A percentile compares a stretch with the other conserved stretches of the same genome.
Evolutionary conservation across 1,284 basidiomycete genomes (phyloP).

Genomic region (Hemileia vastatrix): DNA sequence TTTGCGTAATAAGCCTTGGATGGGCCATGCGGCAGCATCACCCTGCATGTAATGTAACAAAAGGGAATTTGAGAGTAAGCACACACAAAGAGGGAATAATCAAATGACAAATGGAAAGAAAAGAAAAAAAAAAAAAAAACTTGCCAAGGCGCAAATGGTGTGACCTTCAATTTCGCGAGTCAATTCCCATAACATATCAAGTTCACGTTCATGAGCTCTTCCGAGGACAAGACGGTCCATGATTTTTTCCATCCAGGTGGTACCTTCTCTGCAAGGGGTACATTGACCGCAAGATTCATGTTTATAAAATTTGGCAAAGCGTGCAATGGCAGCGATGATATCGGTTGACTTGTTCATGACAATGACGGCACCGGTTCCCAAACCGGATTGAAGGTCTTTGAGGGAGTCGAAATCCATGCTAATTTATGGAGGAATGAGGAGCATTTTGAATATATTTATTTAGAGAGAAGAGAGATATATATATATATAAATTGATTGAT

Average conservation of each 20-base stretch:
- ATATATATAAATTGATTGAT: neutral
- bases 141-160: constrained; percentile 68
- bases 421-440: neutral
- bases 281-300: constrained; percentile 99
- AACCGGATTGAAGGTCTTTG: constrained; percentile 84
- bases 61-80: neutral
- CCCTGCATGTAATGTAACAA: constrained; percentile 53
- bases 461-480: constrained; percentile 16
- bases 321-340: constrained; percentile 80
- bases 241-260: constrained; percentile 98
- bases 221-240: constrained; percentile 88
- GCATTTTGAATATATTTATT: no score
- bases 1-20: constrained; percentile 87
- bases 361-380: constrained; percentile 95
- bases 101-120: neutral
- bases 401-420: constrained; percentile 98
- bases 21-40: constrained; percentile 96
- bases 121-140: neutral
- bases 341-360: constrained; percentile 99
- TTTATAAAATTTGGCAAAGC: constrained; percentile 93
- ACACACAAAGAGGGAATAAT: neutral
- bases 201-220: constrained; percentile 79
- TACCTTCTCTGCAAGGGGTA: constrained; percentile 67
- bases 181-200: constrained; percentile 89
- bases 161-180: constrained; percentile 80